Evolutionary conservation across 2,329 filamentous ascomycete genomes (phyloP).

Genomic region (Didymella pinodella): DNA sequence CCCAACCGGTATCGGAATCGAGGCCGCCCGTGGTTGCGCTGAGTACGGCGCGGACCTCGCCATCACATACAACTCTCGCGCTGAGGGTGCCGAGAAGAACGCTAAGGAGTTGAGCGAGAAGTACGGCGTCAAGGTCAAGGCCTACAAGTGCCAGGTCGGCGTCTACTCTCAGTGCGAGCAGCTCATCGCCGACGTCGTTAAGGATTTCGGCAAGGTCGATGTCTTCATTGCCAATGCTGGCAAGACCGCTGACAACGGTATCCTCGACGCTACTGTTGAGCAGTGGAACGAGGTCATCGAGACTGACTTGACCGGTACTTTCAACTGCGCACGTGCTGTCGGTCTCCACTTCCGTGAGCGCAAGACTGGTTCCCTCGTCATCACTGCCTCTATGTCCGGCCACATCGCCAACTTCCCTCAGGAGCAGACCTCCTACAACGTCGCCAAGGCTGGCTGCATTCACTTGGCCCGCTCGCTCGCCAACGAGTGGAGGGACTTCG

Average conservation of each 20-base stretch:
- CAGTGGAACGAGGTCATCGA: slow-evolving; percentile 81
- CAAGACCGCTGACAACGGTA: slow-evolving; percentile 71
- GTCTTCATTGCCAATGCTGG: slow-evolving; percentile 75
- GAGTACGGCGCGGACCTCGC: slow-evolving; percentile 71
- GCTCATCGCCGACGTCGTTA: slow-evolving; percentile 66
- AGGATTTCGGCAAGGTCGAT: slow-evolving; percentile 75
- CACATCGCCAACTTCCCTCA: slow-evolving; percentile 84
- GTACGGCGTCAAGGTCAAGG: slow-evolving; percentile 71
- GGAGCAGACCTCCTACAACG: slow-evolving; percentile 62
- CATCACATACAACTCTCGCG: slow-evolving; percentile 71
- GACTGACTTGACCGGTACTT: slow-evolving; percentile 86
- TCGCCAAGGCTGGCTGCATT: slow-evolving; percentile 71
- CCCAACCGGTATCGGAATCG: slow-evolving; percentile 72
- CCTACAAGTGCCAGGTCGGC: slow-evolving; percentile 71
- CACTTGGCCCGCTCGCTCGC: slow-evolving; percentile 70
- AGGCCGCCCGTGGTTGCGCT: slow-evolving; percentile 70
- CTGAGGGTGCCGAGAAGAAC: slow-evolving; percentile 70
- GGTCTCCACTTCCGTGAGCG: slow-evolving; percentile 77
- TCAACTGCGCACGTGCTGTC: slow-evolving; percentile 88
- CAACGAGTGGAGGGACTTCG: slow-evolving; percentile 75
- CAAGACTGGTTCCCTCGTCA: slow-evolving; percentile 69
- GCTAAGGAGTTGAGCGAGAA: slow-evolving; percentile 66
- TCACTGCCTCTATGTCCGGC: slow-evolving; percentile 78
- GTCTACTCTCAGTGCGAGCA: slow-evolving; percentile 64
- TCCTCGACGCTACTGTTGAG: slow-evolving; percentile 73